Percentiles rank a stretch among this genome's conserved stretches.
These are phyloP conservation scores for Aspergillus luchuensis DNA, from an alignment of 2,329 filamentous ascomycete species.

Conservation along the genomic window DNA sequence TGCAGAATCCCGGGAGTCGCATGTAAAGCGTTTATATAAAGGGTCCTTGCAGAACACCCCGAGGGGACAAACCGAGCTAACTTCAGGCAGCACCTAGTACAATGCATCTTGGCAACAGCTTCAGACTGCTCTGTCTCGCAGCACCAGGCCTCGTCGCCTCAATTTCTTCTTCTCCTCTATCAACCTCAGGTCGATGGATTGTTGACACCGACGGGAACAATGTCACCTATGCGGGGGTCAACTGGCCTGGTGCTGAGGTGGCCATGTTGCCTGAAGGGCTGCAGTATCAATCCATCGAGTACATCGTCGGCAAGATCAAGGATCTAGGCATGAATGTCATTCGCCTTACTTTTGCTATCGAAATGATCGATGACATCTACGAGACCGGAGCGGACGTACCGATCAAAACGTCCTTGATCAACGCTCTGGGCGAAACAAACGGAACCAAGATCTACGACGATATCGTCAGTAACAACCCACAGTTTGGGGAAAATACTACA, in stretches of 20 bases:
- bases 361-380: slow-evolving; percentile 47
- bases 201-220: slow-evolving; percentile 37
- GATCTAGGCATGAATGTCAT: slow-evolving; percentile 37
- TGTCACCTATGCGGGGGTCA: slow-evolving; percentile 34
- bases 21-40: not conserved
- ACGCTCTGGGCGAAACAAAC: slow-evolving; percentile 43
- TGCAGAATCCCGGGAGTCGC: not conserved
- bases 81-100: not conserved
- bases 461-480: slow-evolving; percentile 39
- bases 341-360: slow-evolving; percentile 45
- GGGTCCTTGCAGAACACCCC: not conserved
- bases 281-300: slow-evolving; percentile 32
- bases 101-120: not conserved
- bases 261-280: slow-evolving; percentile 38
- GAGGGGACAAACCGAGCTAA: not conserved
- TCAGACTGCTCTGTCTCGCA: not conserved
- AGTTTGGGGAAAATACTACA: slow-evolving; percentile 42
- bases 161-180: slow-evolving; percentile 21
- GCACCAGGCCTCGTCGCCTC: not conserved
- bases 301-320: slow-evolving; percentile 31
- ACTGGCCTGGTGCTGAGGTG: slow-evolving; percentile 37
- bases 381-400: slow-evolving; percentile 43
- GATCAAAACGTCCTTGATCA: slow-evolving; percentile 43
- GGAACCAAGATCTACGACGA: slow-evolving; percentile 43
- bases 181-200: slow-evolving; percentile 42